Percentiles rank a stretch among this genome's conserved stretches.
phyloP scores from a whole-genome alignment of 1,139 yeast species.

The Kodamaea suecica region DNA sequence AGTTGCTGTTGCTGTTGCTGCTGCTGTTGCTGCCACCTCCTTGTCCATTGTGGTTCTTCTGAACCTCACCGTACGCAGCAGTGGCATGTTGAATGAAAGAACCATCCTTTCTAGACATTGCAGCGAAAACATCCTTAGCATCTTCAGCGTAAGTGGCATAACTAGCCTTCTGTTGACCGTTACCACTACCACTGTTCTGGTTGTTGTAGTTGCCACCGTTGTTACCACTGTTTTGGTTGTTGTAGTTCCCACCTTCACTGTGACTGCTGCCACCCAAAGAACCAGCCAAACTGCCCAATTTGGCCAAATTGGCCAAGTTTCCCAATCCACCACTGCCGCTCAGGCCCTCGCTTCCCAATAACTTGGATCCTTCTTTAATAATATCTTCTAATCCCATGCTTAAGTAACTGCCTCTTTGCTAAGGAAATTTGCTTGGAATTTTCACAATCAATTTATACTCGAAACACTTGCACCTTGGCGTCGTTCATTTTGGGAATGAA shows the following conservation, averaged over 20 bases:
- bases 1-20: conserved; percentile 3
- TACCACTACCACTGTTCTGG: conserved; percentile 15
- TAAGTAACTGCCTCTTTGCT: background rate
- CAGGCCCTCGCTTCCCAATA: conserved; percentile 15
- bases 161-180: conserved; percentile 1
- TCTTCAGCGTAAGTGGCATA: conserved; percentile 25
- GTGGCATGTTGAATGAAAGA: conserved; percentile 33
- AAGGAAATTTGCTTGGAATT: background rate
- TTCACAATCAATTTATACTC: conserved; percentile 9
- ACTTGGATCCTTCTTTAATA: conserved; percentile 22
- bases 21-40: conserved; percentile 1
- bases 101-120: conserved; percentile 30
- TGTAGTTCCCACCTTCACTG: background rate
- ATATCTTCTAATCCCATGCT: conserved; percentile 30
- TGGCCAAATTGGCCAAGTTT: conserved; percentile 9
- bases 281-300: conserved; percentile 2
- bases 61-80: conserved; percentile 28
- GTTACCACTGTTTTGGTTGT: background rate
- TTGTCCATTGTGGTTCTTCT: conserved; percentile 12
- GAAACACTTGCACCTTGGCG: background rate
- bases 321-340: conserved; percentile 7
- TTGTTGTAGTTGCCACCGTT: conserved; percentile 17
- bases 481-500: background rate
- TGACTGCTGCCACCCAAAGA: conserved; percentile 1
- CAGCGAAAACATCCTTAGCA: conserved; percentile 33